Base-by-base conservation (phyloP, 1,284 basidiomycete species). In the Mycena sp. region DNA sequence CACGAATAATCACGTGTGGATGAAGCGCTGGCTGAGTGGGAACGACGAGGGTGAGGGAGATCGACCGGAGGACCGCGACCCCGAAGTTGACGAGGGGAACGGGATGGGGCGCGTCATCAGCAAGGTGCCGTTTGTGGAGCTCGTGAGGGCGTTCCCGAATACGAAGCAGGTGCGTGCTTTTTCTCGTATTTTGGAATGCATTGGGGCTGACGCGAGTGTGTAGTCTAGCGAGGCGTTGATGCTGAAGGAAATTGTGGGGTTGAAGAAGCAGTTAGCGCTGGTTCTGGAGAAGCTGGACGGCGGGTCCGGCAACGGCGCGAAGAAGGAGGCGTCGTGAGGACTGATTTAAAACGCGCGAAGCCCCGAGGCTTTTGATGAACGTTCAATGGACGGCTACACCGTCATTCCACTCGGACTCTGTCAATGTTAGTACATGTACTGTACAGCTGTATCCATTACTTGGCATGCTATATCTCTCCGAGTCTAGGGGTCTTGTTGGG, bases 61-160 rank as follows among this genome's bases (percentile, higher is more conserved):
- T 67, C 80, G 78, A 54, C 83, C 85, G 2, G 76, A 80, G 63
- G 76, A 78, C 64, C 80, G 82, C 64, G 82, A 94, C 71, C 92
- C 92, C 4, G 76, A 80, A 23, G 86, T 91, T 14, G 85, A 87
- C 55, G 86, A 87, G 45, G 80, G 82, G 26, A 85, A 76, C 57
- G 81, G 9, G 7, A 4, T 76, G 9, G 90, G 84, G 55, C 73
- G 87, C 67, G 80, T 84, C 66, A 97, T 98, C 71, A 89, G 85
- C 69, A 91, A 81, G 70, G 86, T 92, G 32, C 81, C 86, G 28
- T 98, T 95, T 72, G 83, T 84, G 17, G 89, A 95, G 49, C 77
- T 98, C 52, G 80, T 92, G 68, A 87, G 87, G 75, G 82, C 76
- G 38, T 92, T 98, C 80, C 95, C 95, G 1, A 88, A 95, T 72